Conservation (phyloP, 139 green algal species). For the Astrephomene gubernaculifera region DNA sequence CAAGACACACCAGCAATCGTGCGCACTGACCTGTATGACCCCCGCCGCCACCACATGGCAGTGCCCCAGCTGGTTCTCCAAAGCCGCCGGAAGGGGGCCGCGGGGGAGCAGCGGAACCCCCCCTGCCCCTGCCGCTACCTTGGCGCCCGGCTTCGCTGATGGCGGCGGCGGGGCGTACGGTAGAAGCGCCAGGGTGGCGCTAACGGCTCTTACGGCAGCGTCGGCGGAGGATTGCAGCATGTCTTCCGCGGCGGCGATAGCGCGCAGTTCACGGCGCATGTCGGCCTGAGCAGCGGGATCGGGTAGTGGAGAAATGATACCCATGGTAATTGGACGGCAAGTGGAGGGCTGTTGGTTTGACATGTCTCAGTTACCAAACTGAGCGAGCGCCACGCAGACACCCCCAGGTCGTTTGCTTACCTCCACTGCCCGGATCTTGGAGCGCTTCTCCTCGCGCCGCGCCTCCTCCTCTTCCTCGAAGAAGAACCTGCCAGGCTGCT, state of each 20-base stretch:
- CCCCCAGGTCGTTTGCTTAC: not conserved
- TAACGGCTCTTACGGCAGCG: not conserved
- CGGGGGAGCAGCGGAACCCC: not conserved
- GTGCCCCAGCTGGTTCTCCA: conserved; percentile 30
- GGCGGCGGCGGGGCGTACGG: not conserved
- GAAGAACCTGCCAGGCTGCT: conserved; percentile 40
- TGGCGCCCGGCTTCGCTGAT: not conserved
- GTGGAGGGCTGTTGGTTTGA: no score
- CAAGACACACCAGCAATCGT: no score
- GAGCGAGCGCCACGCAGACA: no score
- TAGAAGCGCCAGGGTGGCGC: conserved; percentile 8
- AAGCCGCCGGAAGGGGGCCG: not conserved
- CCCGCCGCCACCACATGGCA: conserved; percentile 35
- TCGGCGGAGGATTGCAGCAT: conserved; percentile 11
- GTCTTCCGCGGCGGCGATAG: conserved; percentile 4
- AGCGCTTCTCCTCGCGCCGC: conserved; percentile 18
- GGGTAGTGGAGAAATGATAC: not conserved
- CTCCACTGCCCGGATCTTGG: not conserved
- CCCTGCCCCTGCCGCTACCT: not conserved
- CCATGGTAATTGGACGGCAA: no score
- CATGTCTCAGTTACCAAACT: no score
- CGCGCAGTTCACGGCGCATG: conserved; percentile 13
- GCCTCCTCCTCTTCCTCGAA: conserved; percentile 45
- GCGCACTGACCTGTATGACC: conserved; percentile 8
- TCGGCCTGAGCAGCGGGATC: not conserved